A percentile compares a stretch with the other conserved stretches of the same genome.
These are phyloP conservation scores for Zostera marina DNA, from an alignment of 116 monocot species.

Conservation along the genomic window DNA sequence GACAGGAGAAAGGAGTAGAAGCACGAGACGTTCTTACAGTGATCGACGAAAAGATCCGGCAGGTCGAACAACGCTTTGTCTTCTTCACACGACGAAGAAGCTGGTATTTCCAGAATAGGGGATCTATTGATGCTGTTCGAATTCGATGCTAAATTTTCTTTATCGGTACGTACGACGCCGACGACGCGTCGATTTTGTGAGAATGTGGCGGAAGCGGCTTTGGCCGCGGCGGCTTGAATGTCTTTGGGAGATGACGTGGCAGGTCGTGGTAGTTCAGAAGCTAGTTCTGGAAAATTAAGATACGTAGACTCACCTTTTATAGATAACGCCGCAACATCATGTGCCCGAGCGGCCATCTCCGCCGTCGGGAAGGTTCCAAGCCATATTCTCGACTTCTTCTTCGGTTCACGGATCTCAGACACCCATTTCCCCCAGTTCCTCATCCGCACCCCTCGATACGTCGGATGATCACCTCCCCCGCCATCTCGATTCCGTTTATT, in stretches of 20 bases:
- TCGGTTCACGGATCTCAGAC: constrained; percentile 54
- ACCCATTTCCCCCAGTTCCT: constrained; percentile 73
- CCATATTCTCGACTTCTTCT: constrained; percentile 71
- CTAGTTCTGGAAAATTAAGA: constrained; percentile 67
- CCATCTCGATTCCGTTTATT: constrained; percentile 11
- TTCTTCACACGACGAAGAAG: constrained; percentile 7
- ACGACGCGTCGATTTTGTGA: background rate
- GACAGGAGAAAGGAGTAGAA: constrained; percentile 15
- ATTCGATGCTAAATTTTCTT: too few relatives aligned
- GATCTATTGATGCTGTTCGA: too few relatives aligned
- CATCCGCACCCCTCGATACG: constrained; percentile 48
- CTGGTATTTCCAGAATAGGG: constrained; percentile 5
- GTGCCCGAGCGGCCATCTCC: constrained; percentile 73
- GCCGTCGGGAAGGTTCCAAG: constrained; percentile 61
- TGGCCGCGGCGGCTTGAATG: constrained; percentile 61
- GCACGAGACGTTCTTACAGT: constrained; percentile 15
- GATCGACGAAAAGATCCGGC: constrained; percentile 54
- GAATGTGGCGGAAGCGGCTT: constrained; percentile 24
- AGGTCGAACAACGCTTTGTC: constrained; percentile 47
- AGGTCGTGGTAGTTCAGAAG: constrained; percentile 42
- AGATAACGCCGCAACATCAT: constrained; percentile 61
- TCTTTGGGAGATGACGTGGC: constrained; percentile 50
- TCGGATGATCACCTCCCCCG: constrained; percentile 13
- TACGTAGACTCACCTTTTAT: constrained; percentile 53
- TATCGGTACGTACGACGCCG: too few relatives aligned